These are phyloP conservation scores for Ascochyta fabae DNA, from an alignment of 2,329 filamentous ascomycete species.

Conservation along the genomic window DNA sequence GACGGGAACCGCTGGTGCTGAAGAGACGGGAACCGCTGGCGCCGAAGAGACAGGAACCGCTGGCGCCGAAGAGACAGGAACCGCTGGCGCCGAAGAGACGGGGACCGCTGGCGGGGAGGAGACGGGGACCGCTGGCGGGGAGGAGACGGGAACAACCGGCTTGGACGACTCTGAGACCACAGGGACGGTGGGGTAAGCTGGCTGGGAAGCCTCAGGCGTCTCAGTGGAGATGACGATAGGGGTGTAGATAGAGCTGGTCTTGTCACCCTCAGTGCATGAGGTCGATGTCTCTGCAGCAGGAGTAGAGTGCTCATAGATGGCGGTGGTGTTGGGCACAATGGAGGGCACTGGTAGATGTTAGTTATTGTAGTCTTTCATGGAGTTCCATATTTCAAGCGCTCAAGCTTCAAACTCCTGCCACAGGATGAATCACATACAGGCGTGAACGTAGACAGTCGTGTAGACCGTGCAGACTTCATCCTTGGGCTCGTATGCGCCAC, in stretches of 20 bases:
- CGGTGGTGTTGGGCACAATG: constrained; percentile 35
- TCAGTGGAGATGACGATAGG: constrained; percentile 26
- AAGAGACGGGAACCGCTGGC: constrained; percentile 19
- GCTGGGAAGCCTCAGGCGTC: constrained; percentile 16
- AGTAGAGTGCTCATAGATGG: constrained; percentile 28
- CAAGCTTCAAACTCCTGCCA: not conserved
- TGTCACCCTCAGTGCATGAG: constrained; percentile 74
- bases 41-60: not conserved
- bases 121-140: not conserved
- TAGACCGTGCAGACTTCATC: constrained; percentile 76
- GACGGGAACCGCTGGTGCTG: constrained; percentile 18
- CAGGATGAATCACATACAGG: constrained; percentile 54
- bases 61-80: not conserved
- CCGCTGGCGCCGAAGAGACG: not conserved
- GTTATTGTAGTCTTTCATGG: not conserved
- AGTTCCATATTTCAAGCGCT: not conserved
- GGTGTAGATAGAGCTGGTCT: constrained; percentile 62
- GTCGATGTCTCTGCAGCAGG: constrained; percentile 72
- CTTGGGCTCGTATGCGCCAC: constrained; percentile 52
- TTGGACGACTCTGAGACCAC: constrained; percentile 16
- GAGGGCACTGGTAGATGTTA: constrained; percentile 31
- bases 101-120: too few relatives aligned
- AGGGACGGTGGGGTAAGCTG: constrained; percentile 14
- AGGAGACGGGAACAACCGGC: constrained; percentile 14
- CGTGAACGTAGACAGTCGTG: constrained; percentile 59